Conservation (phyloP, 768 basidiomycete species). For the Rhizopogon sp. region DNA sequence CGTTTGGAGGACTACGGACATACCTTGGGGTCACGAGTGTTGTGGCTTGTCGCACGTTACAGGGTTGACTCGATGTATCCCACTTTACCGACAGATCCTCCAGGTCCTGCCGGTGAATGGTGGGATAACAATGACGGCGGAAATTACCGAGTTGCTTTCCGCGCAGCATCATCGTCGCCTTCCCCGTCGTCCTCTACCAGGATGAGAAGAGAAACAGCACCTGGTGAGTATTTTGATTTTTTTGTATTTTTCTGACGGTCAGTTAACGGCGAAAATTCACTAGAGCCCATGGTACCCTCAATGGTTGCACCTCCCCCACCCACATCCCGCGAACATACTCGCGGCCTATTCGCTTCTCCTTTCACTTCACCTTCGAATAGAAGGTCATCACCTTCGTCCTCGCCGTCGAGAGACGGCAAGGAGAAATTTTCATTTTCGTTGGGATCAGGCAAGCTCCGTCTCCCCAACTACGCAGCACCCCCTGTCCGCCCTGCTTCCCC, state of each 20-base stretch:
- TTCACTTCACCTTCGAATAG: not conserved
- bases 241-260: not conserved
- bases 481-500: not conserved
- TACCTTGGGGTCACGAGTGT: constrained; percentile 42
- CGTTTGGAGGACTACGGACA: constrained; percentile 67
- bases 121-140: constrained; percentile 87
- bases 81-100: constrained; percentile 10
- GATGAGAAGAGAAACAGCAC: constrained; percentile 15
- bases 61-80: constrained; percentile 19
- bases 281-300: constrained; percentile 7
- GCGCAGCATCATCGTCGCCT: constrained; percentile 5
- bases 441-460: constrained; percentile 18
- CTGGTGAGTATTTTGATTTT: constrained; percentile 10
- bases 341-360: constrained; percentile 3
- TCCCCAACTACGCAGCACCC: constrained; percentile 30
- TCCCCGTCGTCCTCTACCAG: not conserved
- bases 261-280: not conserved
- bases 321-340: constrained; percentile 10
- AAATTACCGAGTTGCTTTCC: constrained; percentile 79
- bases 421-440: not conserved
- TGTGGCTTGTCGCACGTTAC: constrained; percentile 63
- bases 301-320: not conserved
- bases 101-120: constrained; percentile 62
- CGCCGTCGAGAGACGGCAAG: not conserved
- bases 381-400: not conserved